A percentile compares a stretch with the other conserved stretches of the same genome.
These are phyloP conservation scores for Apophysomyces sp. DNA, from an alignment of 371 early-diverging fungal genomes.

Conservation along the genomic window DNA sequence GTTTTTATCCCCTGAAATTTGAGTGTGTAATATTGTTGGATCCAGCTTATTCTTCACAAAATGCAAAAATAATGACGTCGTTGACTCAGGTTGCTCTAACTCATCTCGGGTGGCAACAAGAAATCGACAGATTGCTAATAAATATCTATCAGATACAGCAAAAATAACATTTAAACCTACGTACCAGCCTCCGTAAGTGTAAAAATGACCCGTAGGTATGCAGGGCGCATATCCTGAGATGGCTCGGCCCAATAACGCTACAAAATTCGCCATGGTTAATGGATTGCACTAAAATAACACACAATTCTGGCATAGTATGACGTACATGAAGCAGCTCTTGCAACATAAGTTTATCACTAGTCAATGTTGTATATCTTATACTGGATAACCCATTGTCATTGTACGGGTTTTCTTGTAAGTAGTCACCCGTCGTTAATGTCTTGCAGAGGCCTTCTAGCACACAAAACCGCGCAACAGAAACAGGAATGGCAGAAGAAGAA, in stretches of 20 bases:
- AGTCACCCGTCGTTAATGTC: constrained; percentile 20
- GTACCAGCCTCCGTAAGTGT: constrained; percentile 31
- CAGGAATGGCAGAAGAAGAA: background rate
- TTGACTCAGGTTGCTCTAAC: constrained; percentile 14
- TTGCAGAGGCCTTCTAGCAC: constrained; percentile 36
- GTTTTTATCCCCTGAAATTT: constrained; percentile 2
- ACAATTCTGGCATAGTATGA: background rate
- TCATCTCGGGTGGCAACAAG: constrained; percentile 20
- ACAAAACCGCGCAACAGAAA: constrained; percentile 22
- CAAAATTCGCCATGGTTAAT: too few species aligned
- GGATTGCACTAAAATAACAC: background rate
- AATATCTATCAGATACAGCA: background rate
- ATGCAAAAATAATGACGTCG: constrained; percentile 11
- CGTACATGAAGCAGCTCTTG: constrained; percentile 26
- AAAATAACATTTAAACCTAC: background rate
- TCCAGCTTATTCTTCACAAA: constrained; percentile 29
- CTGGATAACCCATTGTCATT: background rate
- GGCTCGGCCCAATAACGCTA: constrained; percentile 40
- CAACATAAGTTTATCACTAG: constrained; percentile 18
- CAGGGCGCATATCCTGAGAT: constrained; percentile 8
- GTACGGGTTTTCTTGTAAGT: constrained; percentile 10
- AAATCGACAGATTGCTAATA: constrained; percentile 26
- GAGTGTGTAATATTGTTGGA: constrained; percentile 11
- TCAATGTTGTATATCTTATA: background rate
- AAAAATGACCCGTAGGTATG: constrained; percentile 25